Percentiles rank a stretch among this genome's conserved stretches.
phyloP scores from a whole-genome alignment of 2,329 filamentous ascomycete species.

The Penicillium polonicum region DNA sequence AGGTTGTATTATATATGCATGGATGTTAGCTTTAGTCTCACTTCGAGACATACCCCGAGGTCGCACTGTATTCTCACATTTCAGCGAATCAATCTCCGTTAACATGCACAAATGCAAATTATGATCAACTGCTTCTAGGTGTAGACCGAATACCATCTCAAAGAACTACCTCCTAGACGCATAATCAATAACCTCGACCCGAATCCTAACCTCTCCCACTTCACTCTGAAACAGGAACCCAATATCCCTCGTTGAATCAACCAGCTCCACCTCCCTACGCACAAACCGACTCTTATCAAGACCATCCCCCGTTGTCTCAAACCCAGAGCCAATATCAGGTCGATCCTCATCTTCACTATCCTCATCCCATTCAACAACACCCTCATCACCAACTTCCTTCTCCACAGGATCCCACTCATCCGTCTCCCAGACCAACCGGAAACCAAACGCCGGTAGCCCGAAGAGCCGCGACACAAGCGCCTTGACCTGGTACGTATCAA shows the following conservation, averaged over 20 bases:
- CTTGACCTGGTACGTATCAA: conserved; percentile 79
- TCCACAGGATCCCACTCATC: conserved; percentile 83
- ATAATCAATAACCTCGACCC: conserved; percentile 56
- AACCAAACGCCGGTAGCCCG: conserved; percentile 58
- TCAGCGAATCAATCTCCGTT: not conserved
- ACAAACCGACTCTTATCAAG: conserved; percentile 61
- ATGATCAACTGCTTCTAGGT: not conserved
- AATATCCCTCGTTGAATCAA: conserved; percentile 74
- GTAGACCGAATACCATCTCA: not conserved
- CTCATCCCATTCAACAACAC: conserved; percentile 46
- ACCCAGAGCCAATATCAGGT: not conserved
- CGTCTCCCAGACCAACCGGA: conserved; percentile 80
- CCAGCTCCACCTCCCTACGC: conserved; percentile 75
- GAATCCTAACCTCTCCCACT: conserved; percentile 65
- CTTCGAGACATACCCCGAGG: no score
- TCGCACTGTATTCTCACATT: no score
- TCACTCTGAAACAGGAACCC: conserved; percentile 73
- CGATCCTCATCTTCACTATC: conserved; percentile 35
- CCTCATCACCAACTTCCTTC: conserved; percentile 59
- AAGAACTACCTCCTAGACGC: conserved; percentile 3
- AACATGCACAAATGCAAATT: not conserved
- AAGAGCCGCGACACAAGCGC: conserved; percentile 74
- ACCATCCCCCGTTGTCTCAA: conserved; percentile 17
- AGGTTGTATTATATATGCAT: no score
- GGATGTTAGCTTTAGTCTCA: no score